These are phyloP conservation scores for Flagelloscypha sp. DNA, from an alignment of 768 basidiomycete species.

Conservation along the genomic window DNA sequence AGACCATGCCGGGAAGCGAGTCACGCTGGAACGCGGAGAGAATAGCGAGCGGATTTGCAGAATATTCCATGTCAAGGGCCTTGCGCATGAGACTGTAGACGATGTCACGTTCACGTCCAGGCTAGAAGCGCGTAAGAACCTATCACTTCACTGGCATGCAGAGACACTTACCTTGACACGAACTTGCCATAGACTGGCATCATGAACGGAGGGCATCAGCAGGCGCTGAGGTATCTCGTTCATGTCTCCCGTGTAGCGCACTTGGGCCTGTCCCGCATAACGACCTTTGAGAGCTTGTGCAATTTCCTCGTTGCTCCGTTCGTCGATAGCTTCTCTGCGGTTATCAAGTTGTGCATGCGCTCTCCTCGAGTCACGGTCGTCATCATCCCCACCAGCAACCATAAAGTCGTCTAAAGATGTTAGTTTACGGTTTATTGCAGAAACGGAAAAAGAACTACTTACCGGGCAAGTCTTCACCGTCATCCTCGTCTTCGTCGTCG, in stretches of 20 bases:
- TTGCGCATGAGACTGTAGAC: conserved; percentile 94
- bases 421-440: conserved; percentile 5
- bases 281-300: conserved; percentile 75
- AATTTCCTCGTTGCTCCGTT: conserved; percentile 76
- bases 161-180: conserved; percentile 66
- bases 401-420: conserved; percentile 56
- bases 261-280: conserved; percentile 56
- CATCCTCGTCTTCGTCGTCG: conserved; percentile 93
- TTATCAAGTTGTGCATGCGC: conserved; percentile 64
- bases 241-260: conserved; percentile 84
- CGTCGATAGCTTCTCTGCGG: conserved; percentile 60
- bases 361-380: conserved; percentile 54
- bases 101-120: conserved; percentile 87
- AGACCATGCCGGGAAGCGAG: conserved; percentile 91
- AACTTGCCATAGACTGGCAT: conserved; percentile 93
- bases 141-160: background rate
- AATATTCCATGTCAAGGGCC: conserved; percentile 76
- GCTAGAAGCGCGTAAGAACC: no score
- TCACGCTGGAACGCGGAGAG: conserved; percentile 94
- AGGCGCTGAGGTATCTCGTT: conserved; percentile 88
- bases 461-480: conserved; percentile 72
- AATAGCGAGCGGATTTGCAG: conserved; percentile 72
- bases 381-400: conserved; percentile 49
- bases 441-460: conserved; percentile 28
- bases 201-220: conserved; percentile 94